Evolutionary conservation across 208 protist genomes (phyloP).

Genomic region (Trichomonas tenax): DNA sequence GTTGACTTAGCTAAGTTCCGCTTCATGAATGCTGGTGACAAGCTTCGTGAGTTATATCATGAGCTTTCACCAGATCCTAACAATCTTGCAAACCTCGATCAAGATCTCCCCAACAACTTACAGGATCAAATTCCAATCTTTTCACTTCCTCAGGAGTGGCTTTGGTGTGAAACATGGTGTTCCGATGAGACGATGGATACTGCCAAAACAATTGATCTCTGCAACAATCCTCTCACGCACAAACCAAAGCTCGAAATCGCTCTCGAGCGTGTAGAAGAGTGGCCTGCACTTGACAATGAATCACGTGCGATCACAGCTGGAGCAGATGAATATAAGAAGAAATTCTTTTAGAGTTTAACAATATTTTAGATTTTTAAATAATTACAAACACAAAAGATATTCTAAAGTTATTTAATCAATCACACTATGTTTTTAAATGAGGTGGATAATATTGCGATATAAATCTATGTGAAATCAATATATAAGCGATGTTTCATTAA

Average conservation of each 20-base stretch:
- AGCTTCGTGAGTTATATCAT: slow-evolving; percentile 42
- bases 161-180: slow-evolving; percentile 54
- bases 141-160: slow-evolving; percentile 50
- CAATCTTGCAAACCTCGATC: slow-evolving; percentile 32
- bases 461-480: too few relatives aligned
- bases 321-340: not conserved
- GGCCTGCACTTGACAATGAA: not conserved
- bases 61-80: slow-evolving; percentile 41
- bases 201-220: slow-evolving; percentile 53
- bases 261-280: not conserved
- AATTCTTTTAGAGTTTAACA: not conserved
- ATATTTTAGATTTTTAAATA: not conserved
- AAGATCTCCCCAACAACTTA: slow-evolving; percentile 50
- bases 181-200: slow-evolving; percentile 27
- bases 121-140: slow-evolving; percentile 45
- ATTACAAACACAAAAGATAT: too few relatives aligned
- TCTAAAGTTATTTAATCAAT: too few relatives aligned
- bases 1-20: slow-evolving; percentile 46
- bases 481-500: too few relatives aligned
- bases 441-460: too few relatives aligned
- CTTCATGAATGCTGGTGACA: slow-evolving; percentile 34
- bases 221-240: slow-evolving; percentile 54
- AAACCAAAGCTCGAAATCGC: slow-evolving; percentile 44
- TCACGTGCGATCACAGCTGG: not conserved
- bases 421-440: too few relatives aligned